Conservation (phyloP, 1,284 basidiomycete genomes). For the Trichosporon ovoides region DNA sequence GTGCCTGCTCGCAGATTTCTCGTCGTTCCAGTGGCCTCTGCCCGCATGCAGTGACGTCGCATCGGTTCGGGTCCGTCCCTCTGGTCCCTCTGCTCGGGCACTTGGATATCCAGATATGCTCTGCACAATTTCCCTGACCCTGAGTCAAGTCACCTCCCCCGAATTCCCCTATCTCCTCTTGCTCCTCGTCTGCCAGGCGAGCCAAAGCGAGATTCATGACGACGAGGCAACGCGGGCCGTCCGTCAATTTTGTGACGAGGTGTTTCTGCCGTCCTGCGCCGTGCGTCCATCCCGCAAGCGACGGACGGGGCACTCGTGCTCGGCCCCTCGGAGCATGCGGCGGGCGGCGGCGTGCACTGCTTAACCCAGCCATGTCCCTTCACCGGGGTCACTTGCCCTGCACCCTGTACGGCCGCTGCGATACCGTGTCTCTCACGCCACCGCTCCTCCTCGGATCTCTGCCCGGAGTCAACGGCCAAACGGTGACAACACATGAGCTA, state of each 20-base stretch:
- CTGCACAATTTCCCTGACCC: not conserved
- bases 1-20: constrained; percentile 1
- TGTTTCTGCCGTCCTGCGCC: not conserved
- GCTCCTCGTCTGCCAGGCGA: not conserved
- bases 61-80: too few relatives aligned
- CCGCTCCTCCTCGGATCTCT: not conserved
- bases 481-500: not conserved
- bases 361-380: not conserved
- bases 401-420: constrained; percentile 4
- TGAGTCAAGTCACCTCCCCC: not conserved
- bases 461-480: not conserved
- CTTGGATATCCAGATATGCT: constrained; percentile 2
- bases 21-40: not conserved
- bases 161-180: constrained; percentile 1
- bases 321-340: not conserved
- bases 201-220: not conserved
- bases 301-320: not conserved
- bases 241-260: not conserved
- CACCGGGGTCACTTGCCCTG: not conserved
- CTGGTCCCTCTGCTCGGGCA: not conserved
- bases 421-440: constrained; percentile 1
- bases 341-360: not conserved
- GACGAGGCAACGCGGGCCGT: not conserved
- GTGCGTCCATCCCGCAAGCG: not conserved
- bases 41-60: not conserved